Evolutionary conservation across 495 filamentous ascomycete species (phyloP), one percentile per base, ranked within the genome.

Genomic region (Lepraria neglecta): DNA sequence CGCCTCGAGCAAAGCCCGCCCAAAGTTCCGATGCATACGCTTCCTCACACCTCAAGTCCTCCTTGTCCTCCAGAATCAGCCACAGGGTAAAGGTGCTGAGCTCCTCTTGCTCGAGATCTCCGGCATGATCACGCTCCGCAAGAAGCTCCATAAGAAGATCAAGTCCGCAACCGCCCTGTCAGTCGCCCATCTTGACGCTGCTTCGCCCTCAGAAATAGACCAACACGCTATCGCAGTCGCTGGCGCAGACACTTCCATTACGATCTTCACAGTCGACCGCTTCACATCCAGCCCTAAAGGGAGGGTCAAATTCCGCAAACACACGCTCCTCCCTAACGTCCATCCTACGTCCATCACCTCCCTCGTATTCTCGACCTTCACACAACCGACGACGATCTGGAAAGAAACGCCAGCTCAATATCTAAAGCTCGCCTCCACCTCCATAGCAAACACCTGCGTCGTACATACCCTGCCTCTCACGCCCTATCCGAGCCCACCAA

Each of bases 301-400:
- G 46, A 83, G 82, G 43, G 60, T 76, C 42, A 76, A 80, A 38
- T 79, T 95, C 65, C 76, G 75, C 58, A 72, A 77, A 0, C 87
- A 90, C 70, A 77, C 81, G 15, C 84, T 81, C 35, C 74, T 94
- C 58, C 82, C 80, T 58, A 76, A 85, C 24, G 91, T 91, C 17
- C 94, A 97, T 70, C 83, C 88, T 1, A 82, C 87, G 51, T 86
- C 90, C 62, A 95, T 97, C 71, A 97, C 92, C 5, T 87, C 86
- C 64, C 77, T 96, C 53, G 78, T 80, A 59, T 92, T 96, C 71
- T 92, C 92, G 6, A 78, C 80, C 31, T 89, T 89, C 70, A 73
- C 70, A 33, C 77, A 85, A 5, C 87, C 87, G 0, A 60, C 78
- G 51, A 76, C 76, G 45, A 74, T 77, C 11, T 68, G 76, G 44